These are phyloP conservation scores for Pseudozyma hubeiensis DNA, from an alignment of 1,284 basidiomycete species.

Conservation along the genomic window DNA sequence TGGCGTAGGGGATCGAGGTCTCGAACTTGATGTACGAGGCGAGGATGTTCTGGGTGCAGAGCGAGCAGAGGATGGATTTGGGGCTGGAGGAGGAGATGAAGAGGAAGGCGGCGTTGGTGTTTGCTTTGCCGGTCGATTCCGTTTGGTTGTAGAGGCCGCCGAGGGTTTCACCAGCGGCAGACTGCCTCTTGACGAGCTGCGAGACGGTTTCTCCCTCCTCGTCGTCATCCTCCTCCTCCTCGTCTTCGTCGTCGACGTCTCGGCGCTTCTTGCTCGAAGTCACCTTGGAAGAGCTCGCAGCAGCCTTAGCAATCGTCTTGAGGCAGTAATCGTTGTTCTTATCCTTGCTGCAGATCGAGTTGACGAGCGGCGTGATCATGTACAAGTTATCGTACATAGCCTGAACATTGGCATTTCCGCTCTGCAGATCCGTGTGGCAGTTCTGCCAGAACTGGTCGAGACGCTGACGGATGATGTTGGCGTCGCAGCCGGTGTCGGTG, in stretches of 20 bases:
- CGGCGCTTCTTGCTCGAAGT: conserved; percentile 16
- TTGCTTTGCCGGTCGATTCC: conserved; percentile 17
- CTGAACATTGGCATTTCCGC: conserved; percentile 34
- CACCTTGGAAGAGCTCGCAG: conserved; percentile 19
- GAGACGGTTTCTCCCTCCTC: conserved; percentile 18
- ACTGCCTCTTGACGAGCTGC: conserved; percentile 27
- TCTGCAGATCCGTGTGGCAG: conserved; percentile 54
- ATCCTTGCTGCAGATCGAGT: conserved; percentile 60
- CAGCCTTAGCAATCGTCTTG: conserved; percentile 49
- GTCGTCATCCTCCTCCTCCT: conserved; percentile 10
- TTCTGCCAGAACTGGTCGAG: conserved; percentile 54
- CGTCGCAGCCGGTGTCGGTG: conserved; percentile 46
- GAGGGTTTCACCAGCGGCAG: conserved; percentile 10
- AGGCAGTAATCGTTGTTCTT: conserved; percentile 52
- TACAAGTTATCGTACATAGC: conserved; percentile 62
- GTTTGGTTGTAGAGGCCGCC: conserved; percentile 25
- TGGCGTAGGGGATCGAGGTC: conserved; percentile 61
- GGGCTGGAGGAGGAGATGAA: conserved; percentile 51
- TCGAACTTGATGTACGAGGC: conserved; percentile 63
- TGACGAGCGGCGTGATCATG: conserved; percentile 60
- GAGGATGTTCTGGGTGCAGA: conserved; percentile 58
- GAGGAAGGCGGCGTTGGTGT: conserved; percentile 62
- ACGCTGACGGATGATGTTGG: conserved; percentile 46
- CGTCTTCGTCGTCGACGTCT: conserved; percentile 8
- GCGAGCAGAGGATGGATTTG: conserved; percentile 58